Percentiles rank a stretch among this genome's conserved stretches.
Conservation (phyloP, 2,329 filamentous ascomycete genomes). For the Fusarium pininemorale region DNA sequence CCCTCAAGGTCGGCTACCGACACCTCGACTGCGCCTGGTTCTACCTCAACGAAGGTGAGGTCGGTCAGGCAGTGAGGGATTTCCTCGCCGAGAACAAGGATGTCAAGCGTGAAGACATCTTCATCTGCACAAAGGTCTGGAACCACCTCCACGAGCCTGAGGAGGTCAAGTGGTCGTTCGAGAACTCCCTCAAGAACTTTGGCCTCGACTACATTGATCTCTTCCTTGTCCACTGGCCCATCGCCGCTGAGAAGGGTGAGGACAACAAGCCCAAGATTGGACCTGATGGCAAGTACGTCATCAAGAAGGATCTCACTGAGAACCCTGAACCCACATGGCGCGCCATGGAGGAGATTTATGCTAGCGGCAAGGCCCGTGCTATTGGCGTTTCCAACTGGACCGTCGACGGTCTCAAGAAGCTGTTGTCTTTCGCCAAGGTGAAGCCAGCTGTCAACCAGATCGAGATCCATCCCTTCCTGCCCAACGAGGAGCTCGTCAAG, state of each 20-base stretch:
- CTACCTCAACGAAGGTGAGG: constrained; percentile 56
- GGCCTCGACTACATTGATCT: constrained; percentile 63
- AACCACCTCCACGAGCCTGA: constrained; percentile 62
- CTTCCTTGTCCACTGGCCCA: constrained; percentile 61
- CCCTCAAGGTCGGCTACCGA: constrained; percentile 55
- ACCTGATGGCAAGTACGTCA: constrained; percentile 57
- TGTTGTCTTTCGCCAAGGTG: constrained; percentile 52
- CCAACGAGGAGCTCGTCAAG: constrained; percentile 59
- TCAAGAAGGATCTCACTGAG: constrained; percentile 55
- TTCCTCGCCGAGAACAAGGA: constrained; percentile 41
- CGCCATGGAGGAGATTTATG: constrained; percentile 62
- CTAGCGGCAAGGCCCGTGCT: constrained; percentile 51
- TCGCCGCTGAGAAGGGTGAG: constrained; percentile 55
- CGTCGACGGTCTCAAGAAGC: constrained; percentile 49
- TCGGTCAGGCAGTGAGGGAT: constrained; percentile 53
- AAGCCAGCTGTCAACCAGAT: constrained; percentile 63
- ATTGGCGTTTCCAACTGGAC: constrained; percentile 65
- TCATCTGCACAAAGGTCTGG: constrained; percentile 70
- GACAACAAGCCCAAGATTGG: constrained; percentile 56
- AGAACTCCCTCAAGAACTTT: constrained; percentile 59
- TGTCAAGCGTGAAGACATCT: constrained; percentile 50
- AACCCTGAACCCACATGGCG: constrained; percentile 59
- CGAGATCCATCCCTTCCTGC: constrained; percentile 48
- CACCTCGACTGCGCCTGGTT: constrained; percentile 60
- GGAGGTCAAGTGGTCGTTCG: constrained; percentile 58